Conservation (phyloP, 2,329 filamentous ascomycete genomes). For the Talaromyces funiculosus region DNA sequence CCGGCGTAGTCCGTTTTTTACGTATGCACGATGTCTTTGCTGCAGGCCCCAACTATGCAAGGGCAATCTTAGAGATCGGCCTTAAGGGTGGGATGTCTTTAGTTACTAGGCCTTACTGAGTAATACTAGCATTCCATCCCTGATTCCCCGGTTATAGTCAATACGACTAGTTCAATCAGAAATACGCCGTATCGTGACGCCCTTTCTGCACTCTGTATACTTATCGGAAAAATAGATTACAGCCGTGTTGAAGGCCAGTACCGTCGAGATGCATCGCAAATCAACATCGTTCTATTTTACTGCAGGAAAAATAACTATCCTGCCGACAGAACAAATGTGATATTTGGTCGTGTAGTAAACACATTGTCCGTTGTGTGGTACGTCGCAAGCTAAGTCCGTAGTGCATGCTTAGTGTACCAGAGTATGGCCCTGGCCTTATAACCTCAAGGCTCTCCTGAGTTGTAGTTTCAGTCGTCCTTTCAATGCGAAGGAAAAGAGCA, state of each 20-base stretch:
- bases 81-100: slow-evolving; percentile 10
- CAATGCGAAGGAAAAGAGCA: not conserved
- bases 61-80: slow-evolving; percentile 15
- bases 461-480: not conserved
- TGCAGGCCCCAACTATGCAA: slow-evolving; percentile 16
- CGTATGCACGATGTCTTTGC: slow-evolving; percentile 24
- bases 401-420: slow-evolving; percentile 9
- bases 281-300: not conserved
- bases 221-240: not conserved
- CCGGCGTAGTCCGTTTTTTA: slow-evolving; percentile 6
- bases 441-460: not conserved
- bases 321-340: not conserved
- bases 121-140: not conserved
- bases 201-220: not conserved
- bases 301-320: not conserved
- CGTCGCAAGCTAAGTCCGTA: slow-evolving; percentile 5
- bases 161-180: not conserved
- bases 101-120: slow-evolving; percentile 1
- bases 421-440: not conserved
- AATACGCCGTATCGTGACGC: not conserved
- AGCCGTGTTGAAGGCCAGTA: not conserved
- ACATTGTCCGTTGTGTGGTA: not conserved
- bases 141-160: slow-evolving; percentile 3
- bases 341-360: not conserved
- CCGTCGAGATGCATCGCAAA: not conserved